Conservation (phyloP, 371 early-diverging fungal genomes). For the Rhizopus microsporus region DNA sequence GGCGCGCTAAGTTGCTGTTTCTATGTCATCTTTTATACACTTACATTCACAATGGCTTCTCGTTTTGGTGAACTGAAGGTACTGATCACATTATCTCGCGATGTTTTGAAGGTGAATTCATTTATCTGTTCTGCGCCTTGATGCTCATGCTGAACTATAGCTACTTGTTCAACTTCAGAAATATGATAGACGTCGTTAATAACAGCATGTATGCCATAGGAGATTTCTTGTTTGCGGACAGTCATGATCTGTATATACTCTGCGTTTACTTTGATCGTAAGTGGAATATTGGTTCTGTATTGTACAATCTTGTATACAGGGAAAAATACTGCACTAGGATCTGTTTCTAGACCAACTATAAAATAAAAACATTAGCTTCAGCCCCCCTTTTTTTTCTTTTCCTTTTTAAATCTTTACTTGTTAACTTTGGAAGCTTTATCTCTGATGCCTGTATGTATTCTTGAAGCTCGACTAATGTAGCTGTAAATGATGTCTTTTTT, state of each 20-base stretch:
- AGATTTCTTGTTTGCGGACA: conserved; percentile 57
- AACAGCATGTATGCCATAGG: conserved; percentile 64
- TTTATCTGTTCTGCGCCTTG: conserved; percentile 54
- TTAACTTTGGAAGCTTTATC: conserved; percentile 72
- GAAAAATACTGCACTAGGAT: conserved; percentile 55
- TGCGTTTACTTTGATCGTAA: conserved; percentile 74
- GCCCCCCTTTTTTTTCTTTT: neutral
- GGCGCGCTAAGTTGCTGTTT: neutral
- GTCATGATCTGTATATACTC: conserved; percentile 80
- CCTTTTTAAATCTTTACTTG: conserved; percentile 34
- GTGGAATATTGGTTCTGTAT: conserved; percentile 61
- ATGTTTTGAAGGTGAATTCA: conserved; percentile 72
- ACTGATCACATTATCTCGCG: conserved; percentile 55
- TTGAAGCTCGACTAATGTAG: conserved; percentile 62
- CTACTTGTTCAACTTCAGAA: conserved; percentile 78
- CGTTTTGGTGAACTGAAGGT: conserved; percentile 70
- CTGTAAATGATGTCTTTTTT: conserved; percentile 64
- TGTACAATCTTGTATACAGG: conserved; percentile 64
- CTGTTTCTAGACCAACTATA: conserved; percentile 62
- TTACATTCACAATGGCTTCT: conserved; percentile 63
- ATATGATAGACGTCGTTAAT: conserved; percentile 87
- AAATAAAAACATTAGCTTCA: conserved; percentile 9
- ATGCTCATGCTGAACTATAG: conserved; percentile 35
- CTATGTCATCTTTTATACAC: neutral
- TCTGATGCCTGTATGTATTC: conserved; percentile 69